A percentile compares a stretch with the other conserved stretches of the same genome.
Evolutionary conservation across 768 basidiomycete species (phyloP).

Genomic region (Phanerochaete sordida): DNA sequence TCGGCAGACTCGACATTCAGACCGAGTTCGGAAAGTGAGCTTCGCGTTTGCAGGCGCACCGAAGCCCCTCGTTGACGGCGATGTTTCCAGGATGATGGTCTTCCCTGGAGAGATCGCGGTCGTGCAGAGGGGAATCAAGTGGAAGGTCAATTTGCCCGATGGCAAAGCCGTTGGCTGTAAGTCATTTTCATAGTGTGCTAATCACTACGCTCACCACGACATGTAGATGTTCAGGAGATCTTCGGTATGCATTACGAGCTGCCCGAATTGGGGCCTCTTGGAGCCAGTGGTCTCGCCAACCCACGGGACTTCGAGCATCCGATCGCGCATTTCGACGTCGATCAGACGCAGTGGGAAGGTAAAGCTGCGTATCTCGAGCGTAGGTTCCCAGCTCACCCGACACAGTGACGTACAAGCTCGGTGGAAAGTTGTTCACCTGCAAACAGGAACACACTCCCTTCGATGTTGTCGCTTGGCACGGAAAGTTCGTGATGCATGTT

Average conservation of each 20-base stretch:
- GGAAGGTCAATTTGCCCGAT: constrained; percentile 56
- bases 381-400: not conserved
- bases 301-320: constrained; percentile 62
- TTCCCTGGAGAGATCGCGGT: constrained; percentile 62
- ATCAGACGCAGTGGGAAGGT: constrained; percentile 59
- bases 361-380: constrained; percentile 17
- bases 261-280: constrained; percentile 64
- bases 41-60: too few relatives aligned
- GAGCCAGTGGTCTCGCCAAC: constrained; percentile 64
- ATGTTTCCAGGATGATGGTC: constrained; percentile 47
- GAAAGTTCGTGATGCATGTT: constrained; percentile 42
- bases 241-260: constrained; percentile 61
- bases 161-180: constrained; percentile 60
- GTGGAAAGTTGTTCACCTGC: constrained; percentile 50
- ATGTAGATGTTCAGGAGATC: constrained; percentile 58
- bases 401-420: constrained; percentile 51
- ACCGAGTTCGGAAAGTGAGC: constrained; percentile 66
- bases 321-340: constrained; percentile 62
- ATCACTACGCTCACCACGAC: not conserved
- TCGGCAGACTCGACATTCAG: constrained; percentile 63
- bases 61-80: not conserved
- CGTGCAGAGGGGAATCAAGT: constrained; percentile 64
- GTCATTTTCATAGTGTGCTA: constrained; percentile 16
- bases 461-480: constrained; percentile 71
- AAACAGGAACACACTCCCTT: constrained; percentile 64